Conservation (phyloP, 2,329 filamentous ascomycete genomes). For the Apiospora phragmitis region DNA sequence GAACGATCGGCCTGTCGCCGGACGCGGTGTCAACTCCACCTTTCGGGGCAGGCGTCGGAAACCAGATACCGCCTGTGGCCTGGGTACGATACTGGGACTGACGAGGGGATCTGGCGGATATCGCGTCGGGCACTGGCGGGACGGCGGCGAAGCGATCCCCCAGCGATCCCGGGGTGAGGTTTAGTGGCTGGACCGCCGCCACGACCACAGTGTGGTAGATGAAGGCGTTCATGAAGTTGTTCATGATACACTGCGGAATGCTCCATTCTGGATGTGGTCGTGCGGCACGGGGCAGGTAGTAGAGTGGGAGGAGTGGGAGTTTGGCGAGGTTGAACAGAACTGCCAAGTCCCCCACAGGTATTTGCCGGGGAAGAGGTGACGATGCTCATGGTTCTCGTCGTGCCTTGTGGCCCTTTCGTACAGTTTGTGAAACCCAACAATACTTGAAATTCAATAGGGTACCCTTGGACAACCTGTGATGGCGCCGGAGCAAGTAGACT, state of each 20-base stretch:
- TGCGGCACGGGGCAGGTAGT: neutral
- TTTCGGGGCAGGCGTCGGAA: constrained; percentile 16
- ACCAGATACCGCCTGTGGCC: constrained; percentile 25
- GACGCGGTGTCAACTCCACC: neutral
- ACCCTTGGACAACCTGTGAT: neutral
- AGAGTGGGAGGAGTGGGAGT: neutral
- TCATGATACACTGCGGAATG: neutral
- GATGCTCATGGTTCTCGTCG: neutral
- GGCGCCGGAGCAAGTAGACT: too few relatives aligned
- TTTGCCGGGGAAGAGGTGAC: constrained; percentile 3
- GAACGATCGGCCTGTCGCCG: constrained; percentile 31
- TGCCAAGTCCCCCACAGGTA: neutral
- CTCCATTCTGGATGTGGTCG: constrained; percentile 9
- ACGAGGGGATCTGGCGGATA: neutral
- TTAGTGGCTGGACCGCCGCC: neutral
- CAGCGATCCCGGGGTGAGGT: neutral
- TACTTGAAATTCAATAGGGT: neutral
- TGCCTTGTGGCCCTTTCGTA: neutral
- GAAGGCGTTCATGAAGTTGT: constrained; percentile 9
- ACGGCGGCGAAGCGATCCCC: neutral
- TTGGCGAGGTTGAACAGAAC: constrained; percentile 2
- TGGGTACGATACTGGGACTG: constrained; percentile 10
- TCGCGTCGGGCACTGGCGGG: neutral
- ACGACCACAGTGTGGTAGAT: constrained; percentile 7
- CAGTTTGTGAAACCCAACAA: neutral